Base-by-base conservation (phyloP, 495 filamentous ascomycete genomes). In the Physcia stellaris region DNA sequence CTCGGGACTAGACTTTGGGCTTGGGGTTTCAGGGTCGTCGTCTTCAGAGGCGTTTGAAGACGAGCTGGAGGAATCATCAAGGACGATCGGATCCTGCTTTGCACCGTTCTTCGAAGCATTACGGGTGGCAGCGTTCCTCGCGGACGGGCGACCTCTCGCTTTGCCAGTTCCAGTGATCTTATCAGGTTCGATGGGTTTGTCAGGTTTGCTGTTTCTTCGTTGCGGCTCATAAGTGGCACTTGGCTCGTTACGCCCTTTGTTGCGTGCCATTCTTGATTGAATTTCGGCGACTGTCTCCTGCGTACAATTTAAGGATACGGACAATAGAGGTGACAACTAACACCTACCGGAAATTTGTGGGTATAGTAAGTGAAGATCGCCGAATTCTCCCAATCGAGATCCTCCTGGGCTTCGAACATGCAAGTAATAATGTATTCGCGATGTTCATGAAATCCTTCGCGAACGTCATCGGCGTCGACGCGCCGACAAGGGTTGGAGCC, bases 331-430 rank as follows among this genome's bases (percentile, higher is more conserved):
- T n/a, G n/a, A n/a, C n/a, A n/a, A n/a, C 27, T 43, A 30, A 45
- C 9, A 7, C 51, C 32, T 35, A 57, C 69, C 23, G 64, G 56
- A 48, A 69, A 75, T 39, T 66, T 63, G 35, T 62, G 51, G 32
- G 54, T 61, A 21, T 73, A 62, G 50, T 76, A 64, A 22, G 58
- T 52, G 42, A 68, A 69, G 6, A 79, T 52, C 40, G 60, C 63
- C 6, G 67, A 74, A 33, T 62, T 62, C 17, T 51, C 55, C 76
- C 76, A 80, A 17, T 61, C 54, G 21, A 75, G 51, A 23, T 61
- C 62, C 49, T 73, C 67, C 37, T 71, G 68, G 2, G 55, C 62
- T 34, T 66, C 67, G 6, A 76, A 47, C 72, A 80, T 78, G 10
- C 64, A 65, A 21, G 67, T 61, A 3, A 79, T 56, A 32, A 80